Evolutionary conservation across 129 eudicot species (phyloP).

Genomic region (Scalesia atractyloides): DNA sequence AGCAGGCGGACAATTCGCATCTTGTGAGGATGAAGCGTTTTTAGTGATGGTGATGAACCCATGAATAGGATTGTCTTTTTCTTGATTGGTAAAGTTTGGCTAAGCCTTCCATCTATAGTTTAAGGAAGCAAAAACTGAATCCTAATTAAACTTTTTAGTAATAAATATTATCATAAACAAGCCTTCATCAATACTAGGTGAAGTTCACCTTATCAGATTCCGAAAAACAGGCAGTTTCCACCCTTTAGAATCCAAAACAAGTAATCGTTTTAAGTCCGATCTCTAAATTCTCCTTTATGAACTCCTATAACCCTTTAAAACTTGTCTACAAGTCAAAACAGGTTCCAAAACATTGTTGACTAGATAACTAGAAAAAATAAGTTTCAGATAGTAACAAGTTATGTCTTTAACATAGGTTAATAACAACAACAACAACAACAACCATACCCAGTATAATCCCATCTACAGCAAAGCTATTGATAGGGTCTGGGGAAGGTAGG

Average conservation of each 20-base stretch:
- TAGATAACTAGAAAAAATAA: slow-evolving; percentile 9
- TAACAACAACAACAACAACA: no score
- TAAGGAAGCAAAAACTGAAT: background rate
- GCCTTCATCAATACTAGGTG: background rate
- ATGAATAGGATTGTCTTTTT: slow-evolving; percentile 32
- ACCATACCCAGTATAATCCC: no score
- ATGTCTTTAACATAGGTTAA: no score
- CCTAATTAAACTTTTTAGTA: background rate
- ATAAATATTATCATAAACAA: background rate
- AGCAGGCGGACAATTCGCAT: slow-evolving; percentile 5
- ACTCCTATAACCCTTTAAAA: slow-evolving; percentile 23
- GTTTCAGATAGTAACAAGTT: background rate
- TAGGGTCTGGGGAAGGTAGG: no score
- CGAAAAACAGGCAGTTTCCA: slow-evolving; percentile 1
- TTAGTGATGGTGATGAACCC: slow-evolving; percentile 28
- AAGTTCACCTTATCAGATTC: slow-evolving; percentile 35
- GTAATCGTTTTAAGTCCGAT: background rate
- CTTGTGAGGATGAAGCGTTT: slow-evolving; percentile 2
- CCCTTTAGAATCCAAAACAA: slow-evolving; percentile 16
- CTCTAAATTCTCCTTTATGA: slow-evolving; percentile 15
- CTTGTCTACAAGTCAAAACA: no score
- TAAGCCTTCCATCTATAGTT: slow-evolving; percentile 26
- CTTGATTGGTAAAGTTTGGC: slow-evolving; percentile 42
- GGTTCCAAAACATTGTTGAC: slow-evolving; percentile 12
- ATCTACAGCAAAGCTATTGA: no score